Conservation (phyloP, 2,329 filamentous ascomycete species). For the Teratosphaeria epicoccoides region DNA sequence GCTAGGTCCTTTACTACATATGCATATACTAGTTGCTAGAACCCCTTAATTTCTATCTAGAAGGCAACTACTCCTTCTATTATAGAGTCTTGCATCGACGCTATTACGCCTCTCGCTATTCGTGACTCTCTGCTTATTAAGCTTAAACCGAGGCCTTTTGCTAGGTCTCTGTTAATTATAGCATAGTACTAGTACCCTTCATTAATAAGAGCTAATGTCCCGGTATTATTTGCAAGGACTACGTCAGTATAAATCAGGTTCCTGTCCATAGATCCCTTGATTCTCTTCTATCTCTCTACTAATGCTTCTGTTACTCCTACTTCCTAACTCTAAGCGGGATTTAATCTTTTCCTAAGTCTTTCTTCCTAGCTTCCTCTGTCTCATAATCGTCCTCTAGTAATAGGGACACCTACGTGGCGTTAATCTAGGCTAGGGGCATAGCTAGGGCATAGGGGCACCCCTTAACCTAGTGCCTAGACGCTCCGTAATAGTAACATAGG, state of each 20-base stretch:
- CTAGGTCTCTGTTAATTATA: conserved; percentile 5
- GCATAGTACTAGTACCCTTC: conserved; percentile 5
- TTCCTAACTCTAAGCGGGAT: conserved; percentile 4
- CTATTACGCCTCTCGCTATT: not conserved
- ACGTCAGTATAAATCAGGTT: conserved; percentile 4
- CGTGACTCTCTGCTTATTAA: not conserved
- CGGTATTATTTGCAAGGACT: conserved; percentile 1
- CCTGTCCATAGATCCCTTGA: conserved; percentile 2
- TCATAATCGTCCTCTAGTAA: conserved; percentile 1
- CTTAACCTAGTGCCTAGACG: no score
- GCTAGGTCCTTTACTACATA: conserved; percentile 1
- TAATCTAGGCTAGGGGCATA: no score
- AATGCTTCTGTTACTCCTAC: conserved; percentile 1
- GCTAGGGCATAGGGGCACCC: no score
- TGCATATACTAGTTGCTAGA: not conserved
- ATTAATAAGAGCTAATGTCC: conserved; percentile 4
- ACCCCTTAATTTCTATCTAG: not conserved
- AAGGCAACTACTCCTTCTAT: conserved; percentile 4
- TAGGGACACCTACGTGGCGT: no score
- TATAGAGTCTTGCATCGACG: not conserved
- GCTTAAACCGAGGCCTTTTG: conserved; percentile 2
- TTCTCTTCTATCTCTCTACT: not conserved
- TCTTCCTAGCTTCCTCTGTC: not conserved
- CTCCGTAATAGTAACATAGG: no score
- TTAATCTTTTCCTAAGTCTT: conserved; percentile 2